A percentile compares a stretch with the other conserved stretches of the same genome.
Conservation (phyloP, 2,329 filamentous ascomycete genomes). For the Nemania sp. region DNA sequence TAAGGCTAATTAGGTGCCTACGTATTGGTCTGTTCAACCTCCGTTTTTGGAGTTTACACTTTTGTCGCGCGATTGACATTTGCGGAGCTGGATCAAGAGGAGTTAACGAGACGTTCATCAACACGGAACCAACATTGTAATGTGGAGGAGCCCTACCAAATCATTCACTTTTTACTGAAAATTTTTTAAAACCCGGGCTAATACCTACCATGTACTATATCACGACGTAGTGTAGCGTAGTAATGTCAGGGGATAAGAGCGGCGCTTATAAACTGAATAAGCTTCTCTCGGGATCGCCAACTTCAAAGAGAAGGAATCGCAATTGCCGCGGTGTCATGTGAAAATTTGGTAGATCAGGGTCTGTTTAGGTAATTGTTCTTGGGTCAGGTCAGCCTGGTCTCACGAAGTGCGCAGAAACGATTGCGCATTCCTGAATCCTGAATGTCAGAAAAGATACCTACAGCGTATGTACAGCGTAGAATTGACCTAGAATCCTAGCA, state of each 20-base stretch:
- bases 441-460: neutral
- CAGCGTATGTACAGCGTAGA: no score
- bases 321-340: conserved; percentile 32
- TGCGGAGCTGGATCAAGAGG: neutral
- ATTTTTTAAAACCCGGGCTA: neutral
- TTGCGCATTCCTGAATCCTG: conserved; percentile 35
- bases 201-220: neutral
- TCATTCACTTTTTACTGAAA: neutral
- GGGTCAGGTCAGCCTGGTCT: conserved; percentile 9
- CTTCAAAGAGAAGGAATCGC: conserved; percentile 13
- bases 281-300: conserved; percentile 4
- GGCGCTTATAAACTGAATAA: conserved; percentile 14
- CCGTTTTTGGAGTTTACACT: conserved; percentile 3
- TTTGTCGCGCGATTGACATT: neutral
- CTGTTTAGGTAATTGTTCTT: conserved; percentile 10
- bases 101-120: neutral
- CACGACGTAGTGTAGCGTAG: conserved; percentile 11
- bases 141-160: conserved; percentile 6
- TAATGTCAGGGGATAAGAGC: conserved; percentile 20
- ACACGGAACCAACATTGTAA: neutral
- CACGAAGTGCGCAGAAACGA: conserved; percentile 14
- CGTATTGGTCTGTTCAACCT: neutral
- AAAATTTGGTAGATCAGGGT: conserved; percentile 24
- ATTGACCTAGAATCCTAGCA: conserved; percentile 9
- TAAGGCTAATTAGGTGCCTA: neutral